These are phyloP conservation scores for Solanum paucissectum DNA, from an alignment of 257 asterid genomes.

Conservation along the genomic window DNA sequence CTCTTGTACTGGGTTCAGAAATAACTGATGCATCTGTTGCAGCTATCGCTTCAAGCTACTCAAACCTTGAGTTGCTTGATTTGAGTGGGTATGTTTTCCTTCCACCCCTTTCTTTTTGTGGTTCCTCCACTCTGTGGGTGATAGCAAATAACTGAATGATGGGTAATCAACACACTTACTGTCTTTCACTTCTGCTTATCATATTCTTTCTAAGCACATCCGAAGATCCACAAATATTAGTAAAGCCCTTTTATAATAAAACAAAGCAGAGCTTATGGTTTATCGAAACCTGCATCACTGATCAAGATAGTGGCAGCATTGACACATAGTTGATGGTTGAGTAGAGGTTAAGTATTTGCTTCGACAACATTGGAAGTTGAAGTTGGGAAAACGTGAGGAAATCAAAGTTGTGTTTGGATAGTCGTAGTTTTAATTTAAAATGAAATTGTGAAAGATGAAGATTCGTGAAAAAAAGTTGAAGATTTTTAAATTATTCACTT, in stretches of 20 bases:
- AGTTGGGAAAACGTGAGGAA: not conserved
- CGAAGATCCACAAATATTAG: not conserved
- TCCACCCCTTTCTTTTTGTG: not conserved
- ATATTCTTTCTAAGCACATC: not conserved
- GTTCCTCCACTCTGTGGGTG: not conserved
- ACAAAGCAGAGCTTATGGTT: not conserved
- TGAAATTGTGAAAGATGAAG: not conserved
- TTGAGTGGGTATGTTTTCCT: constrained; percentile 73
- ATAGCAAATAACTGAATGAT: not conserved
- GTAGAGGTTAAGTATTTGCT: not conserved
- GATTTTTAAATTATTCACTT: not conserved
- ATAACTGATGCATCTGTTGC: constrained; percentile 97
- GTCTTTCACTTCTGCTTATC: not conserved
- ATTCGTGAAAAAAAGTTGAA: not conserved
- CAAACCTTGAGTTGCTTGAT: constrained; percentile 84
- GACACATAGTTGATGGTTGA: not conserved
- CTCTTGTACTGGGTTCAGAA: constrained; percentile 88
- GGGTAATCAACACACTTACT: not conserved
- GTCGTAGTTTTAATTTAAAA: not conserved
- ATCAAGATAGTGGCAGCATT: not conserved
- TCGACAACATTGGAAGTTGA: not conserved
- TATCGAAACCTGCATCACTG: not conserved
- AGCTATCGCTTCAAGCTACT: constrained; percentile 73
- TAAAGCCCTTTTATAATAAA: not conserved
- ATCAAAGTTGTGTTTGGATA: not conserved